Conservation (phyloP, 768 basidiomycete species). For the Cystofilobasidium bisporidii region DNA sequence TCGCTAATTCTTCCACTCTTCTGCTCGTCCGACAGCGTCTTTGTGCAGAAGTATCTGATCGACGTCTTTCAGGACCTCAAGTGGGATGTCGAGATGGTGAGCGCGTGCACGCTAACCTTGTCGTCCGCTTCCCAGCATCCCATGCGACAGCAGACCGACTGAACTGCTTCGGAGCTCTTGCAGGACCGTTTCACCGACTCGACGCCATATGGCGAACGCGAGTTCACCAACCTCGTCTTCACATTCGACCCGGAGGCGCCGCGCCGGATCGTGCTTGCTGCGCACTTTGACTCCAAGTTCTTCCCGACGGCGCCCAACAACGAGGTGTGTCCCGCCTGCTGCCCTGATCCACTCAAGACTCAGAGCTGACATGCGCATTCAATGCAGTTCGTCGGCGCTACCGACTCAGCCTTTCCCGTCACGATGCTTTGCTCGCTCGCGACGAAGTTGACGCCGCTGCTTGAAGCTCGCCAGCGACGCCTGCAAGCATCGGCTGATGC, state of each 20-base stretch:
- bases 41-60: constrained; percentile 73
- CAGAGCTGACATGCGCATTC: no score
- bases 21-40: constrained; percentile 58
- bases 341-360: neutral
- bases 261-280: constrained; percentile 72
- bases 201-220: constrained; percentile 71
- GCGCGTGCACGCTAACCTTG: neutral
- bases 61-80: constrained; percentile 58
- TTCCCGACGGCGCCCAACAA: constrained; percentile 61
- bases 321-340: constrained; percentile 53
- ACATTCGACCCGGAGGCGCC: constrained; percentile 84
- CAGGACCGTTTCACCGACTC: constrained; percentile 61
- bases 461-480: constrained; percentile 42
- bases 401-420: constrained; percentile 91
- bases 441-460: constrained; percentile 56
- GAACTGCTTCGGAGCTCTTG: neutral
- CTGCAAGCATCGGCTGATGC: constrained; percentile 45
- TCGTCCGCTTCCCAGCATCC: no score
- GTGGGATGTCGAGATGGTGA: constrained; percentile 71
- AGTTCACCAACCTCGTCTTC: constrained; percentile 83
- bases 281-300: constrained; percentile 90
- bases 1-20: neutral
- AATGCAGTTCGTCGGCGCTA: constrained; percentile 87
- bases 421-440: constrained; percentile 90
- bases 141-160: neutral